A percentile compares a stretch with the other conserved stretches of the same genome.
phyloP scores from a whole-genome alignment of 805 yeast genomes.

The Millerozyma miso region DNA sequence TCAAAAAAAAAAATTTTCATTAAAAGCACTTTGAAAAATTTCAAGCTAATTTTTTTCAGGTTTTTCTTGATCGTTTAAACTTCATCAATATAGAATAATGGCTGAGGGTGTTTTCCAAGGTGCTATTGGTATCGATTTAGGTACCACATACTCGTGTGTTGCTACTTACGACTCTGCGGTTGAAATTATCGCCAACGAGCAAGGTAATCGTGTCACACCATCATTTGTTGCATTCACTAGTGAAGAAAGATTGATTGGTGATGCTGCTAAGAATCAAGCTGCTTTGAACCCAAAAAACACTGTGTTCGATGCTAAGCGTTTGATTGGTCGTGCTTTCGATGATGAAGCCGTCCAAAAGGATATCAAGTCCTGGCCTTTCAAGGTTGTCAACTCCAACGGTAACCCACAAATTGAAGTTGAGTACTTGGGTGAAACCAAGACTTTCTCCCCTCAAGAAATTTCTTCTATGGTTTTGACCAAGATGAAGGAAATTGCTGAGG shows the following conservation, averaged over 20 bases:
- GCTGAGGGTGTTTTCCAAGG: slow-evolving; percentile 99
- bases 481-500: slow-evolving; percentile 76
- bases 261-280: slow-evolving; percentile 49
- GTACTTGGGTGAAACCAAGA: slow-evolving; percentile 44
- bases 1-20: slow-evolving; percentile 8
- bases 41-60: slow-evolving; percentile 3
- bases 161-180: slow-evolving; percentile 48
- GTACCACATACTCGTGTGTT: slow-evolving; percentile 50
- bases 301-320: slow-evolving; percentile 48
- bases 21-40: background rate
- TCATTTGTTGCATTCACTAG: slow-evolving; percentile 46
- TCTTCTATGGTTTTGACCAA: slow-evolving; percentile 48
- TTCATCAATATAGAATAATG: slow-evolving; percentile 41
- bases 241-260: slow-evolving; percentile 50
- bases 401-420: slow-evolving; percentile 46
- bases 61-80: slow-evolving; percentile 7
- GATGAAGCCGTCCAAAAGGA: slow-evolving; percentile 60
- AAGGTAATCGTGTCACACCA: slow-evolving; percentile 51
- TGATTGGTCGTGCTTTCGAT: slow-evolving; percentile 57
- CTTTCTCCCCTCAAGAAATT: slow-evolving; percentile 47
- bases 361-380: slow-evolving; percentile 47
- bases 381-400: slow-evolving; percentile 41
- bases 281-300: slow-evolving; percentile 49
- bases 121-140: slow-evolving; percentile 55
- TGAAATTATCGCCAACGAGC: slow-evolving; percentile 48